These are phyloP conservation scores for Choanephora cucurbitarum DNA, from an alignment of 371 early-diverging fungal species.

Conservation along the genomic window DNA sequence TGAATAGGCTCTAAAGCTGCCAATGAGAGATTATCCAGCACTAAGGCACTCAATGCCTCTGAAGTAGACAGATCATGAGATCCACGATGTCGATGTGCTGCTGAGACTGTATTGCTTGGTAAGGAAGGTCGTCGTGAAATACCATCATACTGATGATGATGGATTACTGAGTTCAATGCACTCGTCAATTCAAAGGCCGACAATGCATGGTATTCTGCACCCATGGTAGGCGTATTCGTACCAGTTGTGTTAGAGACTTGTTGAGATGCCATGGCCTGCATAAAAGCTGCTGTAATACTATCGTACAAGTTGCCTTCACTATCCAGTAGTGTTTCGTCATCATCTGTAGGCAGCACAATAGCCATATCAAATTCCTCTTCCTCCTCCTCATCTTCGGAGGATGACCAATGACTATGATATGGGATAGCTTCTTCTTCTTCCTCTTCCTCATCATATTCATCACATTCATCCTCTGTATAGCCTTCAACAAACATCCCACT, in stretches of 20 bases:
- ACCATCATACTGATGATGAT: constrained; percentile 11
- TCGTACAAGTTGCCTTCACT: constrained; percentile 31
- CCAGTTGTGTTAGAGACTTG: constrained; percentile 4
- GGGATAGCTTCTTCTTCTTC: not conserved
- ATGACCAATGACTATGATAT: constrained; percentile 33
- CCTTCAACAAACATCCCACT: constrained; percentile 42
- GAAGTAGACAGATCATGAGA: constrained; percentile 29
- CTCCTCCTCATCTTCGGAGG: constrained; percentile 43
- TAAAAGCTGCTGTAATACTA: constrained; percentile 37
- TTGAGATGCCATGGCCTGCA: constrained; percentile 34
- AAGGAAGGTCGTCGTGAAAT: constrained; percentile 35
- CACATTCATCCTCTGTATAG: constrained; percentile 38
- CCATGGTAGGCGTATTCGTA: constrained; percentile 14
- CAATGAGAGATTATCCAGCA: constrained; percentile 19
- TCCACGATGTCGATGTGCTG: constrained; percentile 27
- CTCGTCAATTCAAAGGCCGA: constrained; percentile 27
- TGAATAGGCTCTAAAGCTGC: constrained; percentile 20
- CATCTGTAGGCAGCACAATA: constrained; percentile 20
- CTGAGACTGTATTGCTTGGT: constrained; percentile 42
- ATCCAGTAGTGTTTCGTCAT: constrained; percentile 34
- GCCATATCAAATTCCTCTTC: constrained; percentile 33
- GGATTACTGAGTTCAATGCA: constrained; percentile 15
- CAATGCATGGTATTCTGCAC: constrained; percentile 13
- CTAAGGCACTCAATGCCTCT: constrained; percentile 29
- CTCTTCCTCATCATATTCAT: constrained; percentile 27